These are phyloP conservation scores for Lasiosphaeria ovina DNA, from an alignment of 495 filamentous ascomycete genomes.

Conservation along the genomic window DNA sequence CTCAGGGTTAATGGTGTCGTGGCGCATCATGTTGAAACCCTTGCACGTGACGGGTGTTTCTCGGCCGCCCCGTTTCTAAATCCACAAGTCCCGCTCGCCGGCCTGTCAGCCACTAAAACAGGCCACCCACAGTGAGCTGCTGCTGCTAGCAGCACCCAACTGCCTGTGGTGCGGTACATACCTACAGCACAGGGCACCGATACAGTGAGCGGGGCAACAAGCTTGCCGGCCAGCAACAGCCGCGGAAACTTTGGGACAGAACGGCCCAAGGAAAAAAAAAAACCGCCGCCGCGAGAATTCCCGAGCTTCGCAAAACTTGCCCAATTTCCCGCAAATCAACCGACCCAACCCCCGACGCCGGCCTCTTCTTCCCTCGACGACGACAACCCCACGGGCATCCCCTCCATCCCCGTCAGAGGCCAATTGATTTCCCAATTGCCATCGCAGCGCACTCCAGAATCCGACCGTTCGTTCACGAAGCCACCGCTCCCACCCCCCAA, in stretches of 20 bases:
- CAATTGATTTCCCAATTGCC: slow-evolving; percentile 31
- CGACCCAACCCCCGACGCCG: slow-evolving; percentile 17
- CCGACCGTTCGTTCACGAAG: slow-evolving; percentile 4
- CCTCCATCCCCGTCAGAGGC: slow-evolving; percentile 7
- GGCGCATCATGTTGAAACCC: no score
- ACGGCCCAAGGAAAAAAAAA: slow-evolving; percentile 1
- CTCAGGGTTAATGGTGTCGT: no score
- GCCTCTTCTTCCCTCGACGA: slow-evolving; percentile 24
- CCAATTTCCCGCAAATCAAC: slow-evolving; percentile 12
- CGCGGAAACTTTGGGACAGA: no score
- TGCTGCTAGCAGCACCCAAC: no score
- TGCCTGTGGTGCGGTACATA: no score
- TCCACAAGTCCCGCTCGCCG: no score
- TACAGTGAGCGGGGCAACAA: neutral
- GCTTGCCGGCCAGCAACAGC: neutral
- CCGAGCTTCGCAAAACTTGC: slow-evolving; percentile 33
- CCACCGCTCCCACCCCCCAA: neutral
- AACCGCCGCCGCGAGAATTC: slow-evolving; percentile 11
- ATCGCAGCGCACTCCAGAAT: slow-evolving; percentile 13
- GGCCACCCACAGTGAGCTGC: no score
- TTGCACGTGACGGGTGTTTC: no score
- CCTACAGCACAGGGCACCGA: neutral
- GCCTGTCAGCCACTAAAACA: no score
- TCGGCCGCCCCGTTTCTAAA: no score
- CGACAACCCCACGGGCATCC: slow-evolving; percentile 15